Percentiles rank a stretch among this genome's conserved stretches.
Evolutionary conservation across 805 yeast species (phyloP).

Genomic region (Spathaspora girioi): DNA sequence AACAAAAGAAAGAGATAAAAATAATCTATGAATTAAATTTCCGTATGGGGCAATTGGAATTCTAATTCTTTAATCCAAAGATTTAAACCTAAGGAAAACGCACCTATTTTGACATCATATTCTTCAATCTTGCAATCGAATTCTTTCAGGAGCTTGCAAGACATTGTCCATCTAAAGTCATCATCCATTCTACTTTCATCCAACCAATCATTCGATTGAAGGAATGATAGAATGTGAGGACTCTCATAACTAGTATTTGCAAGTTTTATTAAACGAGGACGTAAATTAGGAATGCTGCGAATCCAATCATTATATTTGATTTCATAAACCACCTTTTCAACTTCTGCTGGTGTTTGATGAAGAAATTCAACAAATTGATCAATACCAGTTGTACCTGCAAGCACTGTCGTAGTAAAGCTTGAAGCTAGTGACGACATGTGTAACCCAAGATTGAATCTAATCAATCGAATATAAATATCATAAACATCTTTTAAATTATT

Average conservation of each 20-base stretch:
- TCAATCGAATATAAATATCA: not conserved
- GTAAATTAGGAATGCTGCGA: not conserved
- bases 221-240: not conserved
- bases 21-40: not conserved
- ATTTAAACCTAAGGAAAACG: slow-evolving; percentile 1
- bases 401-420: not conserved
- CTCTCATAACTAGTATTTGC: not conserved
- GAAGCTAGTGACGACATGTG: slow-evolving; percentile 1
- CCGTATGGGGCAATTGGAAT: slow-evolving; percentile 1
- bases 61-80: slow-evolving; percentile 3
- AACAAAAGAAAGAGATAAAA: not conserved
- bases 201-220: not conserved
- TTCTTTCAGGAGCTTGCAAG: not conserved
- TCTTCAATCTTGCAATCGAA: not conserved
- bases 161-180: not conserved
- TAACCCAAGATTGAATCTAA: not conserved
- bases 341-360: not conserved
- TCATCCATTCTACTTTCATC: slow-evolving; percentile 1
- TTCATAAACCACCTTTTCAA: not conserved
- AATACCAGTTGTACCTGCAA: not conserved
- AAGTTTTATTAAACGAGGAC: not conserved
- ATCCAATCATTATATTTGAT: not conserved
- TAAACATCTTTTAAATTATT: not conserved
- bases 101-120: not conserved
- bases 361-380: slow-evolving; percentile 1